These are phyloP conservation scores for Escovopsis weberi DNA, from an alignment of 2,329 filamentous ascomycete species.

Conservation along the genomic window DNA sequence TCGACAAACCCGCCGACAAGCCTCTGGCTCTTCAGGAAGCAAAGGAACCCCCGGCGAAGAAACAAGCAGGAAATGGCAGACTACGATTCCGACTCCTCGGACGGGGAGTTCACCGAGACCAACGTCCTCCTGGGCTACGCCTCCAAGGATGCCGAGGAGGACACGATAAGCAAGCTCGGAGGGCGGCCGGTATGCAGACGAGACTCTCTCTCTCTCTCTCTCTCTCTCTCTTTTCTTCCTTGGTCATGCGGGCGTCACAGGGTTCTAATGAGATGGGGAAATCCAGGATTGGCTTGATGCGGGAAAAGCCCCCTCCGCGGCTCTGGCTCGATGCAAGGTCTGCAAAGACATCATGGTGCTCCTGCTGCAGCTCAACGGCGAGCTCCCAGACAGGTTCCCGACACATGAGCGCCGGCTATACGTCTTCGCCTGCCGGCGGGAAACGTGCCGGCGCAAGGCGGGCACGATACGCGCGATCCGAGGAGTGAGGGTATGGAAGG, in stretches of 20 bases:
- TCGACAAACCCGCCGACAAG: conserved; percentile 1
- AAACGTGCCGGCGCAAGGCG: conserved; percentile 64
- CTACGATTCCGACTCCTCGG: conserved; percentile 79
- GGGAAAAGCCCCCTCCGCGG: conserved; percentile 55
- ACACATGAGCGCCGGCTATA: conserved; percentile 80
- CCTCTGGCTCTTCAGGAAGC: conserved; percentile 3
- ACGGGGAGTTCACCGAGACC: conserved; percentile 60
- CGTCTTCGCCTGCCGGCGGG: conserved; percentile 66
- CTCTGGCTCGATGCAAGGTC: conserved; percentile 70
- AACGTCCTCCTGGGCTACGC: conserved; percentile 85
- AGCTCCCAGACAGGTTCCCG: conserved; percentile 74
- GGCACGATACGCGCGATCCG: conserved; percentile 69
- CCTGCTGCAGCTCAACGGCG: conserved; percentile 80
- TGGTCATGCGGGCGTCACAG: neutral
- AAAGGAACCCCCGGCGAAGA: conserved; percentile 1
- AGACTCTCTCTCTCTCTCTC: neutral
- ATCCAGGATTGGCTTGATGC: conserved; percentile 68
- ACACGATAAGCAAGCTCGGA: conserved; percentile 77
- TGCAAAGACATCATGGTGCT: conserved; percentile 76
- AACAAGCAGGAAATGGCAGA: conserved; percentile 40
- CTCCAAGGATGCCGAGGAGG: conserved; percentile 62
- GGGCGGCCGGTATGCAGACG: conserved; percentile 58
- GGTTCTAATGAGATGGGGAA: neutral
- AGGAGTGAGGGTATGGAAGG: conserved; percentile 43
- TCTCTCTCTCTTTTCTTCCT: neutral